phyloP scores from a whole-genome alignment of 2,329 filamentous ascomycete species.

The Penicillium paneum region DNA sequence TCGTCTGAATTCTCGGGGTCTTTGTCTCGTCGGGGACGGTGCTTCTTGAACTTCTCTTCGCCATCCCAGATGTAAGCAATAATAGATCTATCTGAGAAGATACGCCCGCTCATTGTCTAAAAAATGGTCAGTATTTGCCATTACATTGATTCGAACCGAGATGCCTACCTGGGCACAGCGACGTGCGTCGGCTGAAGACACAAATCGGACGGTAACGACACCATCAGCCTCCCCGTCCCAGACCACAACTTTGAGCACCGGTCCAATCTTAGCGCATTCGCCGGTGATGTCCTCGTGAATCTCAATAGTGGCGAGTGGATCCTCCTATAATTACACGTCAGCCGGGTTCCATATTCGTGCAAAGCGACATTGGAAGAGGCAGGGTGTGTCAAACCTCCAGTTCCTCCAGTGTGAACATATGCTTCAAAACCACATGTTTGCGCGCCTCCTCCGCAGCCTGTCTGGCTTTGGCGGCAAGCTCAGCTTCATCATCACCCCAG shows the following conservation, averaged over 20 bases:
- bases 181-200: slow-evolving; percentile 64
- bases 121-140: slow-evolving; percentile 6
- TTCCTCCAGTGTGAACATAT: slow-evolving; percentile 88
- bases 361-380: not conserved
- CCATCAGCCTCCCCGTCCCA: slow-evolving; percentile 85
- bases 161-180: slow-evolving; percentile 60
- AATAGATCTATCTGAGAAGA: slow-evolving; percentile 69
- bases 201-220: slow-evolving; percentile 80
- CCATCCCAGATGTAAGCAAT: slow-evolving; percentile 69
- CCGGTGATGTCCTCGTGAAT: slow-evolving; percentile 94
- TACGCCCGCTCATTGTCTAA: slow-evolving; percentile 71
- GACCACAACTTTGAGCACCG: slow-evolving; percentile 85
- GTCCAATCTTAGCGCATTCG: slow-evolving; percentile 80
- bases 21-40: slow-evolving; percentile 46
- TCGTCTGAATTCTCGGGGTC: slow-evolving; percentile 47
- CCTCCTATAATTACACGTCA: slow-evolving; percentile 52
- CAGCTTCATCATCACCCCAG: slow-evolving; percentile 81
- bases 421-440: slow-evolving; percentile 72
- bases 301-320: slow-evolving; percentile 76
- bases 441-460: not conserved
- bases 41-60: slow-evolving; percentile 69
- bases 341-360: not conserved
- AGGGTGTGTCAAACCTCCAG: slow-evolving; percentile 54
- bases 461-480: not conserved
- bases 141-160: not conserved